Evolutionary conservation across 179 eudicot genomes (phyloP), one percentile per base, ranked within the genome.

Genomic region (Vitellaria paradoxa): DNA sequence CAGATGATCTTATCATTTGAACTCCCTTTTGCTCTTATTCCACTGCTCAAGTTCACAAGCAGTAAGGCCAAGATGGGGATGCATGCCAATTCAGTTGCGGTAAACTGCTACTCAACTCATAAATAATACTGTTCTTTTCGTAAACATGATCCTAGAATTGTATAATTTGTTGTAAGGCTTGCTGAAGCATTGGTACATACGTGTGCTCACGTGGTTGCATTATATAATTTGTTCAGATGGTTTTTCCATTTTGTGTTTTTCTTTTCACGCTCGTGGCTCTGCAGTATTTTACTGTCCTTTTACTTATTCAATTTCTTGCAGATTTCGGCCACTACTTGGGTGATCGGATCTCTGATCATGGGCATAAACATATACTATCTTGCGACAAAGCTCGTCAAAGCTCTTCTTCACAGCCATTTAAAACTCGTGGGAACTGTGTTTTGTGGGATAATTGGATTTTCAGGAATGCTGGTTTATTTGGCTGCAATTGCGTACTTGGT

Each of bases 1-100:
- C 92, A 96, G 99, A 96, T 96, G 99, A 94, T 96, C 80, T 87
- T 96, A 80, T 94, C 98, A 49, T 96, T 94, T 82, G 99, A 94
- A 62, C 98, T 96, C 65, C 99, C 99, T 67, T 96, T 96, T 84
- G 99, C 99, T 71, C 94, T 96, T 61, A 84, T 96, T 81, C 99
- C 99, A 23, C 98, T 96, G 77, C 98, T 96, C 82, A 96, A 96
- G 85, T 96, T 96, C 83, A 89, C 99, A 30, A 96, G 99, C 82
- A 89, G 99, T 91, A 91, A 90, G 85, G 87, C 96, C 50, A 96
- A 94, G 92, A 96, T 96, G 99, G 99, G 99, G 17, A 30, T 14
- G 63, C 81, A 92, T 83, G 94, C 87, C 68, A 96, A 96, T 83
- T 92, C 99, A 15, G 21, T 64, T n/a, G 62, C 70, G 81, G 99